These are phyloP conservation scores for Paralagenidium karlingii DNA, from an alignment of 352 stramenopile genomes.

Conservation along the genomic window DNA sequence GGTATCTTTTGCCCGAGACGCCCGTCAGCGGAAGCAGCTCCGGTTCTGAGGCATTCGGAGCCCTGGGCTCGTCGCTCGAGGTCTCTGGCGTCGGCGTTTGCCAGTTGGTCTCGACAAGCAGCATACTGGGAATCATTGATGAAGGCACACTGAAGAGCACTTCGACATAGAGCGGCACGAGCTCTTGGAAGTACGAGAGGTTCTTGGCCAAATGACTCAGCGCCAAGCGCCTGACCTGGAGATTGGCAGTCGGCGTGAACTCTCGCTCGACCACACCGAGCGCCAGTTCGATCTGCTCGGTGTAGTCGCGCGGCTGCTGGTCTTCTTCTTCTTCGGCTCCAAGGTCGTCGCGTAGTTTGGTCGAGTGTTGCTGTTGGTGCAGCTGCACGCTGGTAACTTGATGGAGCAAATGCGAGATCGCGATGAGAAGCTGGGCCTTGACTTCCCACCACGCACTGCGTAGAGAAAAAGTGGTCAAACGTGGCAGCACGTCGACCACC, in stretches of 20 bases:
- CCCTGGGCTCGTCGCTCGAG: background rate
- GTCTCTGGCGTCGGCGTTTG: background rate
- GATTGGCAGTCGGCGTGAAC: conserved; percentile 32
- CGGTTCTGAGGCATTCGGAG: background rate
- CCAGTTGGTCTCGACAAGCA: conserved; percentile 7
- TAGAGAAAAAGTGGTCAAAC: conserved; percentile 40
- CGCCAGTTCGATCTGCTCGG: conserved; percentile 53
- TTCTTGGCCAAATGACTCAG: conserved; percentile 42
- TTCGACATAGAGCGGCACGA: conserved; percentile 65
- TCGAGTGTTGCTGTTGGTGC: no score
- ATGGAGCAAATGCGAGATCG: conserved; percentile 43
- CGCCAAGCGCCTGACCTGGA: conserved; percentile 51
- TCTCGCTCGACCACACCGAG: conserved; percentile 64
- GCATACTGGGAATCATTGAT: conserved; percentile 20
- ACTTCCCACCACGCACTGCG: conserved; percentile 75
- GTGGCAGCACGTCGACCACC: conserved; percentile 42
- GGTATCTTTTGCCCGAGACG: conserved; percentile 33
- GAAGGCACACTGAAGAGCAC: conserved; percentile 51
- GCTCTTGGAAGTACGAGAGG: conserved; percentile 49
- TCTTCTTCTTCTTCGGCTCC: no score
- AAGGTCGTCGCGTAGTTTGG: background rate
- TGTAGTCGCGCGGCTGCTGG: conserved; percentile 21
- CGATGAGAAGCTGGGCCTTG: conserved; percentile 62
- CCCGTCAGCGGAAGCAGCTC: conserved; percentile 30
- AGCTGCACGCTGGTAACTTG: conserved; percentile 7